These are phyloP conservation scores for Hemileccinum rubropunctum DNA, from an alignment of 768 basidiomycete species.

Conservation along the genomic window DNA sequence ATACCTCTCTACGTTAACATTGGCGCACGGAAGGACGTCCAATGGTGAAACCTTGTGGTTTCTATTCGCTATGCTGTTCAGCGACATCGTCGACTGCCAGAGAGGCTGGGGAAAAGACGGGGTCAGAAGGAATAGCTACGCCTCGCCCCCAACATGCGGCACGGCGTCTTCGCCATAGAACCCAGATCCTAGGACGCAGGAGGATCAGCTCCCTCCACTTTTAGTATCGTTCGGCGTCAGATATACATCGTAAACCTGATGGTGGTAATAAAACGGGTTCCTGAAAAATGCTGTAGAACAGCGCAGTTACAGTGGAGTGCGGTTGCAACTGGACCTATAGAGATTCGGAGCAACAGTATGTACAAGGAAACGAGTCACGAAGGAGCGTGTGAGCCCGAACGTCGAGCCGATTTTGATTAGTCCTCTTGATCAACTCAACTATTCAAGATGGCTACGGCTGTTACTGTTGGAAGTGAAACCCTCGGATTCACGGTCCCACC, in stretches of 20 bases:
- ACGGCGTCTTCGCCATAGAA: not conserved
- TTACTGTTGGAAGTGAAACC: constrained; percentile 13
- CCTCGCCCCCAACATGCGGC: constrained; percentile 22
- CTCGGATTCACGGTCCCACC: constrained; percentile 59
- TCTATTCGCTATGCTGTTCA: constrained; percentile 1
- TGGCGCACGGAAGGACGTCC: constrained; percentile 36
- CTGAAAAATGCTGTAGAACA: not conserved
- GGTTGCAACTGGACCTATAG: too few relatives aligned
- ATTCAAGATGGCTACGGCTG: constrained; percentile 5
- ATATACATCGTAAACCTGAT: not conserved
- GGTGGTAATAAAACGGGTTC: not conserved
- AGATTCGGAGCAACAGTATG: too few relatives aligned
- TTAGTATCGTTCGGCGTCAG: constrained; percentile 4
- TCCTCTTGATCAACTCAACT: not conserved
- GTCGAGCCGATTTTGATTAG: not conserved
- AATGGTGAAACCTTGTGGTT: constrained; percentile 24
- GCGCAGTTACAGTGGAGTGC: not conserved
- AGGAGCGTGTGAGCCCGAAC: not conserved
- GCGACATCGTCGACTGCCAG: constrained; percentile 10
- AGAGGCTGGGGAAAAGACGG: not conserved
- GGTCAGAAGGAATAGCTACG: constrained; percentile 1
- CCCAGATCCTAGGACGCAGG: not conserved
- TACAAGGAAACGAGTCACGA: too few relatives aligned
- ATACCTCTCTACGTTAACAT: constrained; percentile 25
- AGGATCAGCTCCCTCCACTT: constrained; percentile 17